Base-by-base conservation (phyloP, 176 grass and related monocot species). In the Oryza longistaminata region DNA sequence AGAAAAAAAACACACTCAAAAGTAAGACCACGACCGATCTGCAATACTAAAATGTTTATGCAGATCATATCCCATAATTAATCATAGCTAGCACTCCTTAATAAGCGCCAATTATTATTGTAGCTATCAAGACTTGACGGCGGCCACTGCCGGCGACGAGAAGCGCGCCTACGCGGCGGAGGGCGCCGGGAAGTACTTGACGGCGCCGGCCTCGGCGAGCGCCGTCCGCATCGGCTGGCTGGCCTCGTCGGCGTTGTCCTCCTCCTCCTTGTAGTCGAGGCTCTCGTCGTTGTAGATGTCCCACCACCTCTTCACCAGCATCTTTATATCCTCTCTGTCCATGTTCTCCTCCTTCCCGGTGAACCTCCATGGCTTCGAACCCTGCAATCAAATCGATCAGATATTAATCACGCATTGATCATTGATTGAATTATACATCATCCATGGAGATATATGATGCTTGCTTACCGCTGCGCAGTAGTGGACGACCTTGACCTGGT, bases 351-450 rank as follows among this genome's bases (percentile, higher is more conserved):
- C 95, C 67, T 94, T 22, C 8, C 92, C 95, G 1, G 86, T 94
- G 86, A 39, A 97, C 65, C 86, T 89, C 95, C 95, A 94, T 0
- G 95, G 95, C 81, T 97, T 97, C 11, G 95, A 94, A 0, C 92
- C 95, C 73, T 94, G 73, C 17, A 83, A 58, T 9, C 16, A 6
- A 55, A 55, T 55, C 3, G 4, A 11, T 3, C 22, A 12, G 44
- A 46, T 10, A n/a, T n/a, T n/a, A n/a, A n/a, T n/a, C n/a, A n/a
- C n/a, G n/a, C n/a, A n/a, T n/a, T n/a, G n/a, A n/a, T n/a, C n/a
- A n/a, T n/a, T n/a, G n/a, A n/a, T n/a, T n/a, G n/a, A n/a, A n/a
- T n/a, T n/a, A n/a, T n/a, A n/a, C n/a, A n/a, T n/a, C n/a, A n/a
- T n/a, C n/a, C n/a, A n/a, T n/a, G n/a, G n/a, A n/a, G n/a, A n/a